Base-by-base conservation (phyloP, 2,329 filamentous ascomycete species). In the Trichoderma sp. region DNA sequence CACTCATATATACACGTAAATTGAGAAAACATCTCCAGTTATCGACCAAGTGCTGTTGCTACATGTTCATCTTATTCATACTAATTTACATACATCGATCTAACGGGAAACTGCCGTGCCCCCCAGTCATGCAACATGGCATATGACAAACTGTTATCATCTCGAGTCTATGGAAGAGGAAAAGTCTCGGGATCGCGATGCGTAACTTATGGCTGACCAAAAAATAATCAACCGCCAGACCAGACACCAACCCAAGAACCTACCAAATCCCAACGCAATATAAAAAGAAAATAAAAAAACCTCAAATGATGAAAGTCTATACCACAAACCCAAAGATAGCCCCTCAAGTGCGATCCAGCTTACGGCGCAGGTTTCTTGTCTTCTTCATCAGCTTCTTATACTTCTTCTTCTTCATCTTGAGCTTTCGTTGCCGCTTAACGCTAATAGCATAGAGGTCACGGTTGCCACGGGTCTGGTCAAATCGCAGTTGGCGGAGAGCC, bases 391-490 rank as follows among this genome's bases (percentile, higher is more conserved):
- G 85, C 89, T 99, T 99, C 94, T 97, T 98, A 83, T 97, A 97
- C 90, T 99, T 99, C 88, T 98, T 95, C 89, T 98, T 99, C 92
- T 99, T 99, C 94, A 99, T 99, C 89, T 94, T 97, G 77, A 97
- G 84, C 84, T 96, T 96, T 78, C 94, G 87, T 82, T 97, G 93
- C 80, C 96, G 88, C 86, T 91, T 94, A 75, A 97, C 95, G 78
- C 93, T 97, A 78, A 99, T 93, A 72, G 93, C 88, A 71, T 90
- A 83, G 91, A 97, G 94, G 74, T 83, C 81, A 69, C 79, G 80
- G 73, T 82, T 82, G 67, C 81, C 81, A 72, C 84, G 82, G 63
- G 83, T 81, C 68, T 88, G 85, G 72, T 89, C 85, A 70, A 87
- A 88, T 71, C 82, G 84, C 74, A 88, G 79, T 80, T 91, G 87